A percentile compares a stretch with the other conserved stretches of the same genome.
Conservation (phyloP, 352 stramenopile species). For the Phytophthora fragariaefolia region DNA sequence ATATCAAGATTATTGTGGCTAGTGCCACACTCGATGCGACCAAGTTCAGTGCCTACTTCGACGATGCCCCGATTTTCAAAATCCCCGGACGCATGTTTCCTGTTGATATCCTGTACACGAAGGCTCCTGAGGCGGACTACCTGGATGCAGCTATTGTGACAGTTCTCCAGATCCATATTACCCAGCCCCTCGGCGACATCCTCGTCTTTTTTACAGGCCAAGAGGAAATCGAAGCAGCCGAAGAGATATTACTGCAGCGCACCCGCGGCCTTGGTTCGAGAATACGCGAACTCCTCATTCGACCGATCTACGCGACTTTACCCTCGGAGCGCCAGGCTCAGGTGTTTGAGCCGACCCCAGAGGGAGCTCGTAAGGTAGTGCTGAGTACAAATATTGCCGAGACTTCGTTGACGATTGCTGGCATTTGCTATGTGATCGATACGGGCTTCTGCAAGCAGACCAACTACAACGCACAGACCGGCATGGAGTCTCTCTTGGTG, state of each 20-base stretch:
- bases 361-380: slow-evolving; percentile 97
- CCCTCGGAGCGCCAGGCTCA: slow-evolving; percentile 98
- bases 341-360: slow-evolving; percentile 98
- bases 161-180: slow-evolving; percentile 99
- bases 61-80: slow-evolving; percentile 98
- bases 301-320: slow-evolving; percentile 98
- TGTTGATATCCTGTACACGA: slow-evolving; percentile 99
- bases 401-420: slow-evolving; percentile 99
- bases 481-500: slow-evolving; percentile 99
- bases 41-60: slow-evolving; percentile 99
- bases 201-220: slow-evolving; percentile 99
- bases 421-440: slow-evolving; percentile 99
- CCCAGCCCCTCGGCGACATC: slow-evolving; percentile 97
- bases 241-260: slow-evolving; percentile 95
- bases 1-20: slow-evolving; percentile 98
- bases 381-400: slow-evolving; percentile 99
- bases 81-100: slow-evolving; percentile 97
- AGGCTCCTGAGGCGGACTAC: slow-evolving; percentile 98
- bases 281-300: slow-evolving; percentile 98
- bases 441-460: slow-evolving; percentile 99
- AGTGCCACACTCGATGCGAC: slow-evolving; percentile 97
- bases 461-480: slow-evolving; percentile 98
- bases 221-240: slow-evolving; percentile 99
- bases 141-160: slow-evolving; percentile 98
- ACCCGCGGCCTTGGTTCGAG: slow-evolving; percentile 94